Percentiles rank a stretch among this genome's conserved stretches.
These are phyloP conservation scores for Diaporthe aspalathi DNA, from an alignment of 2,329 filamentous ascomycete genomes.

Conservation along the genomic window DNA sequence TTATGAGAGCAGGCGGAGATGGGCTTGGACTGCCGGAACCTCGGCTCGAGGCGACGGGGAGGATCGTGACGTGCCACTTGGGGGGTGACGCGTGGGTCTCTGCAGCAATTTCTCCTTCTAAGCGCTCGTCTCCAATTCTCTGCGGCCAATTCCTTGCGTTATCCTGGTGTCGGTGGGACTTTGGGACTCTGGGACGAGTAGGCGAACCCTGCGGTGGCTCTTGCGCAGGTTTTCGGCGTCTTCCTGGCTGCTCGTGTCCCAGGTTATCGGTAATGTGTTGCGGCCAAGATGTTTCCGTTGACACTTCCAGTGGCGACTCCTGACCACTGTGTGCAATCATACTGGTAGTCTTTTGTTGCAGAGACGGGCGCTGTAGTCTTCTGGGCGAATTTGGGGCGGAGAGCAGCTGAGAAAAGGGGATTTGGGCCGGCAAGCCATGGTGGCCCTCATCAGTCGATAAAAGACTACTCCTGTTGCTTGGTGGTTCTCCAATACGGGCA, in stretches of 20 bases:
- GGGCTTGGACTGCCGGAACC: no score
- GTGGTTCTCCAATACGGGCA: not conserved
- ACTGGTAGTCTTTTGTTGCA: constrained; percentile 1
- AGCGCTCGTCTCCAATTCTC: not conserved
- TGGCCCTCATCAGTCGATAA: constrained; percentile 4
- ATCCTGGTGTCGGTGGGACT: not conserved
- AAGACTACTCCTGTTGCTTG: not conserved
- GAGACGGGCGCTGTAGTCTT: not conserved
- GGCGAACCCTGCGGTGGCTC: not conserved
- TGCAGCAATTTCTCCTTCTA: not conserved
- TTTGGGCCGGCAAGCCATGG: not conserved
- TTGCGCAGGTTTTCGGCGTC: not conserved
- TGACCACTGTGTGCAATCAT: constrained; percentile 19
- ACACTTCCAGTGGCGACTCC: not conserved
- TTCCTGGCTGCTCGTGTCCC: not conserved
- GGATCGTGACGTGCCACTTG: constrained; percentile 26
- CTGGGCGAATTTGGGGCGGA: not conserved
- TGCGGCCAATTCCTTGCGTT: not conserved
- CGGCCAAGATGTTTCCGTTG: not conserved
- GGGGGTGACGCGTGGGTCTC: not conserved
- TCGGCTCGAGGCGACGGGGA: constrained; percentile 6
- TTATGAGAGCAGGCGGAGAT: not conserved
- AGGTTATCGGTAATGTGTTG: not conserved
- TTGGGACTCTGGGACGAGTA: not conserved
- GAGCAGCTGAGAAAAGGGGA: not conserved